Evolutionary conservation across 1,139 yeast genomes (phyloP).

Genomic region (Kodamaea alishanica): DNA sequence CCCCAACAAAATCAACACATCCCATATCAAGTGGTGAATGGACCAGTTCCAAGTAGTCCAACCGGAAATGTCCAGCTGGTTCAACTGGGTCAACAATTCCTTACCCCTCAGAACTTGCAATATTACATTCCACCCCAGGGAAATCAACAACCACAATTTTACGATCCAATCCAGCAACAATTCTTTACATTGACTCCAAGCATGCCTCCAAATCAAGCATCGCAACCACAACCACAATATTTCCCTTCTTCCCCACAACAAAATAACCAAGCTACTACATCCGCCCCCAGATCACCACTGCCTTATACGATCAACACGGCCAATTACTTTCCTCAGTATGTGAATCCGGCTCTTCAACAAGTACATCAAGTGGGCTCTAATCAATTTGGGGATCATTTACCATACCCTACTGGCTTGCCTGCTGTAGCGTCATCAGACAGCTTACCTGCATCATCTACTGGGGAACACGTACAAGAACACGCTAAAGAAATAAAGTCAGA

Average conservation of each 20-base stretch:
- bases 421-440: slow-evolving; percentile 11
- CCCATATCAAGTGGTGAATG: slow-evolving; percentile 3
- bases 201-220: slow-evolving; percentile 15
- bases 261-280: slow-evolving; percentile 12
- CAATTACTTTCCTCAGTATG: slow-evolving; percentile 18
- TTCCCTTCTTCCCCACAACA: slow-evolving; percentile 38
- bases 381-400: slow-evolving; percentile 14
- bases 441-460: slow-evolving; percentile 1
- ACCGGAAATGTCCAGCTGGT: slow-evolving; percentile 4
- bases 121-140: slow-evolving; percentile 15
- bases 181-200: slow-evolving; percentile 42
- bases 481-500: not conserved
- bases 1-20: slow-evolving; percentile 10
- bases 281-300: slow-evolving; percentile 13
- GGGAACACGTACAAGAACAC: not conserved
- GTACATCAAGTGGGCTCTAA: not conserved
- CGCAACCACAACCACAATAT: slow-evolving; percentile 32
- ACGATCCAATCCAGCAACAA: slow-evolving; percentile 47
- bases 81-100: slow-evolving; percentile 9
- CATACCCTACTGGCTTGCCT: slow-evolving; percentile 14
- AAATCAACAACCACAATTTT: slow-evolving; percentile 33
- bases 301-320: slow-evolving; percentile 17
- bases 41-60: not conserved
- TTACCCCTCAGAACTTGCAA: slow-evolving; percentile 15
- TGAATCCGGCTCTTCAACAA: slow-evolving; percentile 2